These are phyloP conservation scores for Kockiozyma suomiensis DNA, from an alignment of 805 yeast genomes.

Conservation along the genomic window DNA sequence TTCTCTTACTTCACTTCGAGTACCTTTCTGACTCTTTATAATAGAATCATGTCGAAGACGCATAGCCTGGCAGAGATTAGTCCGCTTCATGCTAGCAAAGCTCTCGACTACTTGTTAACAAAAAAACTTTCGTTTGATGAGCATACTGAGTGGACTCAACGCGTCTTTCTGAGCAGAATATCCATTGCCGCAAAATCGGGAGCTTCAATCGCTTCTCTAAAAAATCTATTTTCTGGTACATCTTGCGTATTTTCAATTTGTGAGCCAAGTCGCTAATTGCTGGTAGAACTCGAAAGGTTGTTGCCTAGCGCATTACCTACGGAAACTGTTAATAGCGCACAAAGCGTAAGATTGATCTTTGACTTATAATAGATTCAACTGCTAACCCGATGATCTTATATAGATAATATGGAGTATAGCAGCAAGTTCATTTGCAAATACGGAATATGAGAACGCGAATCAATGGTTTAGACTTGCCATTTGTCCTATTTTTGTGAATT, in stretches of 20 bases:
- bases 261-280: neutral
- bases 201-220: neutral
- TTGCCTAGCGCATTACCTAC: constrained; percentile 6
- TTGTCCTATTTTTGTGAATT: constrained; percentile 11
- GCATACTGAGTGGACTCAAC: constrained; percentile 13
- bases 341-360: constrained; percentile 11
- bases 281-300: constrained; percentile 14
- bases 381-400: neutral
- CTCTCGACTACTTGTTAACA: constrained; percentile 19
- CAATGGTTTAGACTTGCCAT: constrained; percentile 15
- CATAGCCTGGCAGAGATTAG: constrained; percentile 6
- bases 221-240: constrained; percentile 11
- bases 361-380: neutral
- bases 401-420: constrained; percentile 28
- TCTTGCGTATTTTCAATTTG: neutral
- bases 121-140: constrained; percentile 12
- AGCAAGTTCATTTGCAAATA: constrained; percentile 7
- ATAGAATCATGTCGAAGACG: constrained; percentile 9
- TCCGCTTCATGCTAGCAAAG: constrained; percentile 12
- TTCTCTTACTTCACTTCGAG: neutral
- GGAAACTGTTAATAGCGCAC: constrained; percentile 14
- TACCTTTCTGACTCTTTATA: neutral
- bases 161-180: constrained; percentile 4
- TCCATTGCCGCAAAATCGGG: constrained; percentile 7
- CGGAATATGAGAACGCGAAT: constrained; percentile 5